phyloP scores from a whole-genome alignment of 2,329 filamentous ascomycete species.

The Exophiala sp. region DNA sequence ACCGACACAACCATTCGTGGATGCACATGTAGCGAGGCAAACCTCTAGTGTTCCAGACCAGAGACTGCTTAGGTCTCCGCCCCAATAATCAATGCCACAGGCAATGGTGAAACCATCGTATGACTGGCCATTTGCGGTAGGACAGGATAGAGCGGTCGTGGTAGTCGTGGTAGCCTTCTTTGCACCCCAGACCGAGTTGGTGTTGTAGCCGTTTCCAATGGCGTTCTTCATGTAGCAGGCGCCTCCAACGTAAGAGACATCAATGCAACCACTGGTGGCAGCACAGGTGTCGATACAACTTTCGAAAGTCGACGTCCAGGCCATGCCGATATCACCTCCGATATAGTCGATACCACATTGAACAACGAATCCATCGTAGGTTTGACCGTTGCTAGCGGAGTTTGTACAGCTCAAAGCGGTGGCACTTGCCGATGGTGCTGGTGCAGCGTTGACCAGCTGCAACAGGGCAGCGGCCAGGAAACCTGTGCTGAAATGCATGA shows the following conservation, averaged over 20 bases:
- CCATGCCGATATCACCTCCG: background rate
- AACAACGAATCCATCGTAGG: constrained; percentile 2
- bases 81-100: background rate
- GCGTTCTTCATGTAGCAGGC: constrained; percentile 5
- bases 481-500: background rate
- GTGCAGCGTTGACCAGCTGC: background rate
- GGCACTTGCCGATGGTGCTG: background rate
- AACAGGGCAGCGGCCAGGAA: background rate
- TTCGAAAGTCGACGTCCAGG: constrained; percentile 3
- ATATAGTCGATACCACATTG: background rate
- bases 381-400: background rate
- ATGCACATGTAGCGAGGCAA: background rate
- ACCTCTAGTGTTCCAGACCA: background rate
- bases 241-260: constrained; percentile 1
- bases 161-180: background rate
- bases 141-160: background rate
- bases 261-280: constrained; percentile 3
- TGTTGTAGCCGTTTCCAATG: background rate
- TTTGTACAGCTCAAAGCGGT: background rate
- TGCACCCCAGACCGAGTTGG: background rate
- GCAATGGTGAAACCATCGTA: background rate
- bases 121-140: background rate
- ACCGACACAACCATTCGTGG: background rate
- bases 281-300: constrained; percentile 6
- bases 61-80: background rate